A percentile compares a stretch with the other conserved stretches of the same genome.
Evolutionary conservation across 768 basidiomycete genomes (phyloP).

Genomic region (Pisolithus tinctorius): DNA sequence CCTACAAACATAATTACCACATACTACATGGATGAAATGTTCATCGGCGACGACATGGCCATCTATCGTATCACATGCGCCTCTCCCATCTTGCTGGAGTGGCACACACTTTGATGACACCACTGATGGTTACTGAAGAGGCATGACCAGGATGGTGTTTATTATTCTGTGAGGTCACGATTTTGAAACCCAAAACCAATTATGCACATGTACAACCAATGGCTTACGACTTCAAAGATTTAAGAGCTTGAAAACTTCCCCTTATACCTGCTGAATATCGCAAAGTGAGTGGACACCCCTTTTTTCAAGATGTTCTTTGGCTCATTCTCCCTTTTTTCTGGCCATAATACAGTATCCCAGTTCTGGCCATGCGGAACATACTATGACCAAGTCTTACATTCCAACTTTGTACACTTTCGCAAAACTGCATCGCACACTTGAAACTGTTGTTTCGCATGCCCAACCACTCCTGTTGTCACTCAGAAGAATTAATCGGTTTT

Average conservation of each 20-base stretch:
- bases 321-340: neutral
- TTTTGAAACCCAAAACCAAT: neutral
- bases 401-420: slow-evolving; percentile 1
- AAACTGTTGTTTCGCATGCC: slow-evolving; percentile 1
- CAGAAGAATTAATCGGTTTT: neutral
- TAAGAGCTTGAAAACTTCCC: neutral
- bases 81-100: too few relatives aligned
- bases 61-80: too few relatives aligned
- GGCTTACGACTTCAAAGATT: slow-evolving; percentile 1
- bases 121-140: too few relatives aligned
- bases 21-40: neutral
- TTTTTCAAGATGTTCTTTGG: neutral
- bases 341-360: neutral
- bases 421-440: neutral
- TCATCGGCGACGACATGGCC: too few relatives aligned
- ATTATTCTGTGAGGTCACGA: neutral
- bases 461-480: neutral
- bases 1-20: neutral
- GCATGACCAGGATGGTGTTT: too few relatives aligned
- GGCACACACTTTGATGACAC: too few relatives aligned
- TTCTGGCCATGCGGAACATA: neutral
- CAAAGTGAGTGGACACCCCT: neutral
- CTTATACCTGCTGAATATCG: neutral
- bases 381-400: slow-evolving; percentile 1
- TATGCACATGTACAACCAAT: neutral